Evolutionary conservation across 495 filamentous ascomycete species (phyloP).

Genomic region (Aspergillus bridgeri): DNA sequence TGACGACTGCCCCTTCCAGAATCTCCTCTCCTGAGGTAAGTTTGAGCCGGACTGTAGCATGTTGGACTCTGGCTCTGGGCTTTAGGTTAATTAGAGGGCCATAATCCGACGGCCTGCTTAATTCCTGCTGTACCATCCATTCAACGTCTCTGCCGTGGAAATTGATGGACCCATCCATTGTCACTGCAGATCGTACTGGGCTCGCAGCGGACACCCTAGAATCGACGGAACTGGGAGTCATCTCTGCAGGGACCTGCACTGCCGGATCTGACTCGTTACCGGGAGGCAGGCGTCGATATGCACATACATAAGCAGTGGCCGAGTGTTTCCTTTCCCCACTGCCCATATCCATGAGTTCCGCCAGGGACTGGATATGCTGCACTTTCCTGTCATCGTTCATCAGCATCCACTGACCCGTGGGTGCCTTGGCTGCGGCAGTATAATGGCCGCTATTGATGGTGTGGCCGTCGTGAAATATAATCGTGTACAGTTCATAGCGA

Average conservation of each 20-base stretch:
- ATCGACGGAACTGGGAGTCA: neutral
- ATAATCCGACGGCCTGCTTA: neutral
- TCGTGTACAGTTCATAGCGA: slow-evolving; percentile 27
- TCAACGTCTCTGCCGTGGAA: slow-evolving; percentile 4
- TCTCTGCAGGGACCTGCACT: neutral
- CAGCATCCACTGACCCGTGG: slow-evolving; percentile 21
- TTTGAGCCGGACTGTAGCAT: slow-evolving; percentile 8
- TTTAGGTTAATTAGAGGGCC: slow-evolving; percentile 9
- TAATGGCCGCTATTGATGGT: slow-evolving; percentile 28
- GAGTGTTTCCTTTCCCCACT: neutral
- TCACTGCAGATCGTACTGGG: neutral
- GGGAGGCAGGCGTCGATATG: slow-evolving; percentile 18
- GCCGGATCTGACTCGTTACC: neutral
- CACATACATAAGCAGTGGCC: slow-evolving; percentile 18
- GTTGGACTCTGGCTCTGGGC: slow-evolving; percentile 7
- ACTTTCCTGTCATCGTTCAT: slow-evolving; percentile 21
- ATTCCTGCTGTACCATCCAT: slow-evolving; percentile 6
- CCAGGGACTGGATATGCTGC: neutral
- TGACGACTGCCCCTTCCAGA: slow-evolving; percentile 8
- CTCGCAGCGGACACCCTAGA: neutral
- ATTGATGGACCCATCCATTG: slow-evolving; percentile 6
- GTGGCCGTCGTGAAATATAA: slow-evolving; percentile 26
- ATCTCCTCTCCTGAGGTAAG: slow-evolving; percentile 10
- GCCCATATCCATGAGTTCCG: neutral
- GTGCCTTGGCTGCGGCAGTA: slow-evolving; percentile 20